Conservation (phyloP, 805 yeast genomes). For the Yarrowia bubula region DNA sequence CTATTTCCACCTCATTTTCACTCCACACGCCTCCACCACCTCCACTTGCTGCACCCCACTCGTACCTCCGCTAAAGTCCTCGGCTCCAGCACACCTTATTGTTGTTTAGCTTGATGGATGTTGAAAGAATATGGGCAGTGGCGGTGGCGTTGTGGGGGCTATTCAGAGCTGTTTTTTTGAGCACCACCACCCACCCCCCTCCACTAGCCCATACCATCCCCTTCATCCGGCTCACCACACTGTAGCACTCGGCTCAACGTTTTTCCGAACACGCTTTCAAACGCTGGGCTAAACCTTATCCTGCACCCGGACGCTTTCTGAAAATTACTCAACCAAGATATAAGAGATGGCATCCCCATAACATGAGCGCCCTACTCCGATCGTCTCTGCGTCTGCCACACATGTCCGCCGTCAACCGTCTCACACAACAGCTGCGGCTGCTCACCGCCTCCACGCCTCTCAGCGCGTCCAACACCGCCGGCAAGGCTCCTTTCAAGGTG, state of each 20-base stretch:
- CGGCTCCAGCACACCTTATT: constrained; percentile 25
- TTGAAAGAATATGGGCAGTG: no score
- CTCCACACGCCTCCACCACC: neutral
- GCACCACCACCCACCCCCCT: neutral
- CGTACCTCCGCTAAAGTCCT: constrained; percentile 24
- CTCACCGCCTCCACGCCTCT: constrained; percentile 19
- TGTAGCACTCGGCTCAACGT: neutral
- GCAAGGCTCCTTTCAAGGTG: constrained; percentile 48
- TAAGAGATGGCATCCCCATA: constrained; percentile 18
- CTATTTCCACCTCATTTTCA: no score
- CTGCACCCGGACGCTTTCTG: neutral
- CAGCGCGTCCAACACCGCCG: constrained; percentile 4
- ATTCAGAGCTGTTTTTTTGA: neutral
- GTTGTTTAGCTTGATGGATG: neutral
- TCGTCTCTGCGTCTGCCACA: constrained; percentile 9
- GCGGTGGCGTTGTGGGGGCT: neutral
- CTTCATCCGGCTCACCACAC: neutral
- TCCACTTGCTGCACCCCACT: constrained; percentile 12
- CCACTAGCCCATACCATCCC: neutral
- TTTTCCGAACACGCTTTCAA: constrained; percentile 15
- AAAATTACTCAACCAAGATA: constrained; percentile 20
- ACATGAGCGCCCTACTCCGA: constrained; percentile 23
- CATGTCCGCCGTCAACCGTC: constrained; percentile 26
- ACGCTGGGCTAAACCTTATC: constrained; percentile 19
- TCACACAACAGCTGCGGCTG: constrained; percentile 17